These are phyloP conservation scores for Elaeis guineensis DNA, from an alignment of 176 grass and related monocot genomes.

Conservation along the genomic window DNA sequence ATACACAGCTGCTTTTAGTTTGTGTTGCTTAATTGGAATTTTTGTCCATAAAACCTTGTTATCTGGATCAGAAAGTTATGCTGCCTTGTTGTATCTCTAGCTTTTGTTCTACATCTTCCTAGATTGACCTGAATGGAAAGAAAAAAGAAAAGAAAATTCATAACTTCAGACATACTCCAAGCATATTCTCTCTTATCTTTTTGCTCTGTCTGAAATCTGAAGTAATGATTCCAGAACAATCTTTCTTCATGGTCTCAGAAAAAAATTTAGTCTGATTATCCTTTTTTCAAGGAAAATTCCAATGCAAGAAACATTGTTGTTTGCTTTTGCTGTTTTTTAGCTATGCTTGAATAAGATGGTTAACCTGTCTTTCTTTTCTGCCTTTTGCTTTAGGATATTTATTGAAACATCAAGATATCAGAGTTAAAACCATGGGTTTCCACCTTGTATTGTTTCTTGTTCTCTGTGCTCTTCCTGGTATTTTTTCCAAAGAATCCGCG, in stretches of 20 bases:
- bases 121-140: constrained; percentile 2
- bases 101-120: not conserved
- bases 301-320: too few relatives aligned
- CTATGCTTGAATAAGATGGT: not conserved
- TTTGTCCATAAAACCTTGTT: too few relatives aligned
- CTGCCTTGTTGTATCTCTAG: too few relatives aligned
- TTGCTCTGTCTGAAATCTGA: not conserved
- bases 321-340: not conserved
- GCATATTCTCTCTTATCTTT: not conserved
- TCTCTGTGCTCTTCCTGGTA: constrained; percentile 23
- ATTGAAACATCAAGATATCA: not conserved
- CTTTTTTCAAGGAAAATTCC: too few relatives aligned
- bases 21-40: too few relatives aligned
- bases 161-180: constrained; percentile 6
- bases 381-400: not conserved
- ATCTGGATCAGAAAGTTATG: too few relatives aligned
- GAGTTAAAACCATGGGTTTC: constrained; percentile 14
- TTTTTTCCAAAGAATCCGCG: constrained; percentile 39
- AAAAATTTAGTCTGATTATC: too few relatives aligned
- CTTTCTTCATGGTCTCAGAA: too few relatives aligned
- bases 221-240: not conserved
- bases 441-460: constrained; percentile 33
- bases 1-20: too few relatives aligned
- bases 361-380: not conserved
- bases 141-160: not conserved